Base-by-base conservation (phyloP, 106 monocot species). In the Posidonia australis region DNA sequence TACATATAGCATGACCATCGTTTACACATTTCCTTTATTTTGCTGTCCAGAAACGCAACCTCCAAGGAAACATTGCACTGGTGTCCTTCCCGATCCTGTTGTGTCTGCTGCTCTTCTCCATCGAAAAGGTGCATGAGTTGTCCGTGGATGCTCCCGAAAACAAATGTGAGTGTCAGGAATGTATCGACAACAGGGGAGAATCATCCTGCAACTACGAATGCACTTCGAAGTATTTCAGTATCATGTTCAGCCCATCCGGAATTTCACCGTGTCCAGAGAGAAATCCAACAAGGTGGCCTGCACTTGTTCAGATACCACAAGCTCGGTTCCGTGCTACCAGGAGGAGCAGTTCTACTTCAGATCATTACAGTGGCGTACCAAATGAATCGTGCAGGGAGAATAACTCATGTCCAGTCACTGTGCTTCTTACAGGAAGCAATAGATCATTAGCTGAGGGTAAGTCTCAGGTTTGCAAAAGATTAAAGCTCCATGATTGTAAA, bases 281-380 rank as follows among this genome's bases (percentile, higher is more conserved):
- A 0, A 48, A 24, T 19, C 71, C 80, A 3, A 54, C 36, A 1
- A 51, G 64, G 46, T 76, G 67, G 71, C 80, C 80, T 0, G 57
- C 76, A 1, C 36, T 80, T 10, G 9, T 80, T 25, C 76, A 80
- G 65, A 26, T 80, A 2, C 80, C 80, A 13, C n/a, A 18, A 1
- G 52, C 22, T 9, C 1, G 60, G 18, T 52, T 20, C 23, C 70
- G 75, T 46, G 79, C 79, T 2, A 30, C 31, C 0, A 41, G 60
- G 20, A 29, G 26, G 19, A 13, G 43, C 46, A 62, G 22, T 58
- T n/a, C n/a, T n/a, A n/a, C n/a, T n/a, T n/a, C n/a, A n/a, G n/a
- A n/a, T n/a, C n/a, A n/a, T n/a, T n/a, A 41, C 21, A 6, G 0
- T 6, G 74, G 51, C 31, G 42, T 74, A 23, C 70, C 67, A 6